Evolutionary conservation across 164 flowering plant species (phyloP), one percentile per base, ranked within the genome.

Genomic region (Brasenia schreberi): DNA sequence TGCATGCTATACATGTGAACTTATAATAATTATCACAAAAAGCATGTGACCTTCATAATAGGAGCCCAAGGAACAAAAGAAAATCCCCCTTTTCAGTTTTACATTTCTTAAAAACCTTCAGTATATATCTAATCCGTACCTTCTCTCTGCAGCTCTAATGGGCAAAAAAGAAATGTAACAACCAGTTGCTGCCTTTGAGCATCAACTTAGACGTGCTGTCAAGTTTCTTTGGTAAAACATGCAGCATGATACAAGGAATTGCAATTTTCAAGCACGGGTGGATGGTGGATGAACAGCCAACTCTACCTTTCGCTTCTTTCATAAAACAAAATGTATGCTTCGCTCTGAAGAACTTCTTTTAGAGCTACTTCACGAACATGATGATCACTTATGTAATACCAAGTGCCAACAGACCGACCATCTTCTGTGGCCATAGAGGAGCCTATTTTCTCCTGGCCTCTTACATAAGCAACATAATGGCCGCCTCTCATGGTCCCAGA

Each of bases 301-400:
- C 39, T 33, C 39, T 49, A 49, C 16, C 16, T 9, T 7, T 7
- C 33, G 18, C 18, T 7, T 71, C 70, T 76, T 70, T 88, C 89
- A 65, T 95, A 95, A 66, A 95, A 95, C 56, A 95, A 77, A 45
- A 95, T 83, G 78, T 95, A 95, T 19, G 99, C 99, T 70, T 95
- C 97, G 18, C 80, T 72, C 0, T 79, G 75, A 64, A 95, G 91
- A 59, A 95, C 97, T 69, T 85, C 87, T 19, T 85, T 81, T 16
- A 92, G 64, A 14, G 90, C 73, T 68, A 68, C 83, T 77, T 86
- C 78, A 33, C 84, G 85, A 7, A 92, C 88, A 68, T 79, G 33
- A 0, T 81, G 69, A 79, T 95, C 99, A 66, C 97, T 95, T 16
- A 77, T 81, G 62, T 90, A 78, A 75, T 85, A 90, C 97, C 97